A percentile compares a stretch with the other conserved stretches of the same genome.
These are phyloP conservation scores for Calocybe indica DNA, from an alignment of 768 basidiomycete species.

Conservation along the genomic window DNA sequence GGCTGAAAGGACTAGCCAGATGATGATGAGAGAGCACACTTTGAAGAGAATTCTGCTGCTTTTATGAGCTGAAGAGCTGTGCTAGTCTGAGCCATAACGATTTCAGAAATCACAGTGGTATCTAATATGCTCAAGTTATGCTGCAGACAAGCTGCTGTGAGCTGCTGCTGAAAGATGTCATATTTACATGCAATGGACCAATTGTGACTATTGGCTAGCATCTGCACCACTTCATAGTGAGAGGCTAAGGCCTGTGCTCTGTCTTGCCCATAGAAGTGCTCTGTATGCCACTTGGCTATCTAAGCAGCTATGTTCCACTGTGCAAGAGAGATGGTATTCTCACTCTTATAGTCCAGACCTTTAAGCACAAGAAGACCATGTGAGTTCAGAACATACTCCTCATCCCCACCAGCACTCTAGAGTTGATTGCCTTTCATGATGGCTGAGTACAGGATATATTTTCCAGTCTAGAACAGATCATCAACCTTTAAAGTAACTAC, in stretches of 20 bases:
- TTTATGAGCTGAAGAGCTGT: too few relatives aligned
- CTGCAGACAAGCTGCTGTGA: slow-evolving; percentile 2
- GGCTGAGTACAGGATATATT: neutral
- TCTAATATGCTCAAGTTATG: slow-evolving; percentile 14
- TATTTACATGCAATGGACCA: slow-evolving; percentile 9
- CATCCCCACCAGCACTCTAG: neutral
- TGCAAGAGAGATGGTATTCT: neutral
- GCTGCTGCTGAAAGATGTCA: slow-evolving; percentile 15
- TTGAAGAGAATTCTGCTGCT: neutral
- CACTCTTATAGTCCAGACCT: neutral
- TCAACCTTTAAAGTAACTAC: neutral
- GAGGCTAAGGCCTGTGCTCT: neutral
- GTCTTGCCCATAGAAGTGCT: neutral
- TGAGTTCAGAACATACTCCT: neutral
- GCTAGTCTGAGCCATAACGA: too few relatives aligned
- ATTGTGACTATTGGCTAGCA: neutral
- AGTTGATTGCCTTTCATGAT: neutral
- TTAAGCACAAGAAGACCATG: neutral
- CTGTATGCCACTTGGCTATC: neutral
- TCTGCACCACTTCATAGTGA: neutral
- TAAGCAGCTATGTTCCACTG: neutral
- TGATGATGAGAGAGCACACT: neutral
- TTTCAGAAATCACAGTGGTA: neutral
- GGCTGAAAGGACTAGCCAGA: neutral
- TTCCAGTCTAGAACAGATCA: neutral